Base-by-base conservation (phyloP, 2,329 filamentous ascomycete genomes). In the Dothideomycetidae sp. region DNA sequence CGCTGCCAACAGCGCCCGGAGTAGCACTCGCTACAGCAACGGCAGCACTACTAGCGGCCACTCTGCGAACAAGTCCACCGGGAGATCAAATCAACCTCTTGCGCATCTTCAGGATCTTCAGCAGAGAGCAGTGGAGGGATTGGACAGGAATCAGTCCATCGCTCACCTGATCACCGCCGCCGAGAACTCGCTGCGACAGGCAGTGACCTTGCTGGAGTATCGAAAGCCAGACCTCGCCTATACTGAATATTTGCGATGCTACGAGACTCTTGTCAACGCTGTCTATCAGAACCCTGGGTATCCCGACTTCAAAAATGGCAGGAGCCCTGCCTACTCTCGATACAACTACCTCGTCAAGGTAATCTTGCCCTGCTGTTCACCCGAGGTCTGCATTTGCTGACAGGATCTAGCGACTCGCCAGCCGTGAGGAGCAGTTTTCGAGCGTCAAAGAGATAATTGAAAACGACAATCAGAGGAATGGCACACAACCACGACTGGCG, bases 241-340 rank as follows among this genome's bases (percentile, higher is more conserved):
- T 39, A 73, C 80, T 46, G 81, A 93, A 43, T 96, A 88, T 52
- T 70, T 96, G 41, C 73, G 78, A 44, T 82, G 86, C 9, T 85
- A 72, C 42, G 76, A 85, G 40, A 79, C 94, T 39, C 71, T 81
- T 10, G 68, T 85, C 35, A 76, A 88, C 39, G 63, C 77, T 29
- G 77, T 96, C 16, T 81, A 82, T 2, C 68, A 67, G 23, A 84
- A 93, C 54, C 73, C 71, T 40, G 81, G 88, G 44, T 92, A 75
- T 55, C 70, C 73, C 17, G 70, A 36, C 62, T 85, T 41, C 71
- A 73, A 48, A 59, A 42, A 52, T 40, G 52, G 38, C 32, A 40
- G 37, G 23, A 36, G 40, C 10, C 40, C 35, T 2, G 36, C 37
- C 17, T 35, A 37, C 26, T 36, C 33, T 18, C 21, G 30, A 18